Evolutionary conservation across 2,329 filamentous ascomycete genomes (phyloP), one percentile per base, ranked within the genome.

Genomic region (Catunica adiposa): DNA sequence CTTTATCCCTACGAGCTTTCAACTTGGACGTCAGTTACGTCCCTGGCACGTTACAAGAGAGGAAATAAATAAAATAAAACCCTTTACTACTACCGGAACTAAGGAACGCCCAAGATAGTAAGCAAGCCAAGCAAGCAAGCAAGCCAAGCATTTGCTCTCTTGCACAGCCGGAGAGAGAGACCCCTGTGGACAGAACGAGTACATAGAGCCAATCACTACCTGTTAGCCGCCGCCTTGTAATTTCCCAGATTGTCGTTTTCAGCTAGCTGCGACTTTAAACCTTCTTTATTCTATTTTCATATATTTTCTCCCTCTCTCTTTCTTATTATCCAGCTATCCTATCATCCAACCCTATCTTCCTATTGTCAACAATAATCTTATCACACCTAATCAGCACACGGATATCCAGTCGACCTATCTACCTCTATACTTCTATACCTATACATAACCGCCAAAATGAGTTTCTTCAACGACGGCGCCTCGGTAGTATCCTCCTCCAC

Each of bases 391-490:
- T 23, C n/a, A n/a, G 40, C 11, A 14, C 22, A 5, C 23, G 2
- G 22, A 26, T 23, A 48, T 22, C 44, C 11, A 14, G 34, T 22
- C n/a, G n/a, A 44, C 47, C 51, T 48, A 37, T 56, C 34, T 26
- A 42, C 20, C 23, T 26, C 44, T 48, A 23, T 25, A 23, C 42
- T 8, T 15, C 14, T 14, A 48, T 14, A 48, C n/a, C 17, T 11
- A 25, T 22, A 26, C 44, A 44, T 44, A 15, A 34, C 11, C 29
- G 29, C 17, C 46, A 57, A 20, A 46, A 60, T 60, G 59, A 56
- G 58, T 38, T 60, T 57, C 53, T 59, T 57, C 17, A 46, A 53
- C 54, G 59, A 60, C 52, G 47, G 38, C 46, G 50, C 54, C 20
- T 60, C 59, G 14, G 34, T 54, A 25, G 44, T 60, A n/a, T 56